phyloP scores from a whole-genome alignment of 2,329 filamentous ascomycete genomes.

The Sporothrix humicola region DNA sequence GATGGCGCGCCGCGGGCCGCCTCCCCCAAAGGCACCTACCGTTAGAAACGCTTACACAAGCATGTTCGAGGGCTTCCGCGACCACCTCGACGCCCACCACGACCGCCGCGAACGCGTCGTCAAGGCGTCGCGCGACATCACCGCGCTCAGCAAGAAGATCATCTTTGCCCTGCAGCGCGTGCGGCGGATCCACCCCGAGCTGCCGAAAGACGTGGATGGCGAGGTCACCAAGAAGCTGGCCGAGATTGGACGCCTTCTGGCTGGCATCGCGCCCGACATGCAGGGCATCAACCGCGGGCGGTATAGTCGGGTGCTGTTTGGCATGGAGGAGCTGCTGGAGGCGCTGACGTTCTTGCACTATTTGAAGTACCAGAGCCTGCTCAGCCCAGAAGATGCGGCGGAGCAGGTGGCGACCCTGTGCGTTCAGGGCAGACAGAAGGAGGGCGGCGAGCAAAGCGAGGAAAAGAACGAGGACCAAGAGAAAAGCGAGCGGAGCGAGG shows the following conservation, averaged over 20 bases:
- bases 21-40: conserved; percentile 39
- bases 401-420: conserved; percentile 50
- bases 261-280: conserved; percentile 72
- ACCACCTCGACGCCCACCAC: conserved; percentile 91
- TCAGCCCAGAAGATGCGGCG: conserved; percentile 68
- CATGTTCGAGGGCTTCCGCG: conserved; percentile 86
- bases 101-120: conserved; percentile 88
- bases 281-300: conserved; percentile 80
- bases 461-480: conserved; percentile 34
- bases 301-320: conserved; percentile 79
- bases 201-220: conserved; percentile 72
- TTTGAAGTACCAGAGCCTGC: conserved; percentile 74
- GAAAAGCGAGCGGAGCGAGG: too few species aligned
- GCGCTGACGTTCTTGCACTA: conserved; percentile 89
- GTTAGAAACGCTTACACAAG: conserved; percentile 60
- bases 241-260: conserved; percentile 73
- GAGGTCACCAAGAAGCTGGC: conserved; percentile 72
- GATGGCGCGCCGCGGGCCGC: conserved; percentile 29
- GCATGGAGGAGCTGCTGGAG: conserved; percentile 94
- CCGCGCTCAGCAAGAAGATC: conserved; percentile 94
- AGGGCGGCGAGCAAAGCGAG: background rate
- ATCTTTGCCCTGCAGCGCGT: conserved; percentile 85
- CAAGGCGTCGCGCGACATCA: conserved; percentile 91
- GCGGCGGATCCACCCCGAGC: conserved; percentile 63
- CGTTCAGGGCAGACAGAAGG: conserved; percentile 38